These are phyloP conservation scores for Amauroascus verrucosus DNA, from an alignment of 2,329 filamentous ascomycete species.

Conservation along the genomic window DNA sequence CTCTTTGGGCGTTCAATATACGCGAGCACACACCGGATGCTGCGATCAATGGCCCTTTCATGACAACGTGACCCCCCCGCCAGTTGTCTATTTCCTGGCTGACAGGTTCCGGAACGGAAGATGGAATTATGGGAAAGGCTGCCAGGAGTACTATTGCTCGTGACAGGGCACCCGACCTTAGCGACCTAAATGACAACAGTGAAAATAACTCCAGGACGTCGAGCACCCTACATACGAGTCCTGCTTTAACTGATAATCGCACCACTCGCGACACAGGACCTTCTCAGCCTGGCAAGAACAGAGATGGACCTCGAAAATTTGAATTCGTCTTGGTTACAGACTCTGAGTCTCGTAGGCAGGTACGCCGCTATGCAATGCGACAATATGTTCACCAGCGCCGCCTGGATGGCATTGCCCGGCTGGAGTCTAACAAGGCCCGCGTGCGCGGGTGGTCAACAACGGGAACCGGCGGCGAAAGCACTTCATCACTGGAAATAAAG, in stretches of 20 bases:
- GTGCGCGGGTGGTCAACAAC: conserved; percentile 20
- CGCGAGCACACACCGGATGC: background rate
- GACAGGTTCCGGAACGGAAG: background rate
- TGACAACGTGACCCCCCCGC: background rate
- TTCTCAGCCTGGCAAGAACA: conserved; percentile 1
- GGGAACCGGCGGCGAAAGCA: background rate
- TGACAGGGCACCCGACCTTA: background rate
- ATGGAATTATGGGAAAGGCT: conserved; percentile 22
- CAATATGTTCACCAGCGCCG: conserved; percentile 28
- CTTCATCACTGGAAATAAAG: background rate
- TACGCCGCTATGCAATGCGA: conserved; percentile 30
- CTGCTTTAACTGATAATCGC: background rate
- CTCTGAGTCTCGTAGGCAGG: conserved; percentile 25
- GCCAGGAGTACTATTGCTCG: conserved; percentile 8
- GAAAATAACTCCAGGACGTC: background rate
- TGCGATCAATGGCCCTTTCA: conserved; percentile 1
- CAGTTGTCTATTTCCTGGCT: background rate
- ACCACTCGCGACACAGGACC: background rate
- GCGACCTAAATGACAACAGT: background rate
- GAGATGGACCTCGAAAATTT: conserved; percentile 21
- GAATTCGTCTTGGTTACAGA: conserved; percentile 29
- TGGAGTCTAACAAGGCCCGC: conserved; percentile 24
- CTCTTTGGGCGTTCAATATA: background rate
- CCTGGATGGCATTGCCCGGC: conserved; percentile 25
- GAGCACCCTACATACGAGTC: background rate